phyloP scores from a whole-genome alignment of 768 basidiomycete species.

The Astraeus odoratus region DNA sequence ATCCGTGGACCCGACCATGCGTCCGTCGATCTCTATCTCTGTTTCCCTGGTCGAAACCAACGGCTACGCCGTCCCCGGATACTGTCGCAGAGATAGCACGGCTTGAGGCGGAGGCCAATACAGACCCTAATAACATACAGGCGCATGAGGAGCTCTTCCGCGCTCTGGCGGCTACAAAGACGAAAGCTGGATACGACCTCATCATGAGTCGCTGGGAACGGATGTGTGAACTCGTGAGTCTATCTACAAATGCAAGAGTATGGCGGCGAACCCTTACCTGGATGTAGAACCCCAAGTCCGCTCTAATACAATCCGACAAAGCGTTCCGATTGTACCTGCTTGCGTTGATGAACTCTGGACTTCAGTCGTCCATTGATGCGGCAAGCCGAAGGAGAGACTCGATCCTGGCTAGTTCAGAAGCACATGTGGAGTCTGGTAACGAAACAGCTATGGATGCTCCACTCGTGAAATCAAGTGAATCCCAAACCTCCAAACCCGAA shows the following conservation, averaged over 20 bases:
- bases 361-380: slow-evolving; percentile 47
- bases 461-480: slow-evolving; percentile 5
- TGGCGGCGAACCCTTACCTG: slow-evolving; percentile 7
- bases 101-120: slow-evolving; percentile 73
- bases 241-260: background rate
- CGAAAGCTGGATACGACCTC: slow-evolving; percentile 63
- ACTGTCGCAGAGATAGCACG: slow-evolving; percentile 65
- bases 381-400: slow-evolving; percentile 68
- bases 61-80: slow-evolving; percentile 48
- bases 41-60: slow-evolving; percentile 33
- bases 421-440: slow-evolving; percentile 9
- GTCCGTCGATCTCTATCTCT: slow-evolving; percentile 22
- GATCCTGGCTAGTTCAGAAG: slow-evolving; percentile 40
- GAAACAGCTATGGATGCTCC: slow-evolving; percentile 10
- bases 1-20: slow-evolving; percentile 26
- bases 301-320: slow-evolving; percentile 59
- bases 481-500: slow-evolving; percentile 7
- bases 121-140: slow-evolving; percentile 57
- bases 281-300: slow-evolving; percentile 57
- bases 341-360: slow-evolving; percentile 53
- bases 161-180: slow-evolving; percentile 57
- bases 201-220: slow-evolving; percentile 78
- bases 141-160: slow-evolving; percentile 68
- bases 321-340: slow-evolving; percentile 75
- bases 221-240: slow-evolving; percentile 74